phyloP scores from a whole-genome alignment of 352 stramenopile genomes.

The Phytophthora pluvialis region DNA sequence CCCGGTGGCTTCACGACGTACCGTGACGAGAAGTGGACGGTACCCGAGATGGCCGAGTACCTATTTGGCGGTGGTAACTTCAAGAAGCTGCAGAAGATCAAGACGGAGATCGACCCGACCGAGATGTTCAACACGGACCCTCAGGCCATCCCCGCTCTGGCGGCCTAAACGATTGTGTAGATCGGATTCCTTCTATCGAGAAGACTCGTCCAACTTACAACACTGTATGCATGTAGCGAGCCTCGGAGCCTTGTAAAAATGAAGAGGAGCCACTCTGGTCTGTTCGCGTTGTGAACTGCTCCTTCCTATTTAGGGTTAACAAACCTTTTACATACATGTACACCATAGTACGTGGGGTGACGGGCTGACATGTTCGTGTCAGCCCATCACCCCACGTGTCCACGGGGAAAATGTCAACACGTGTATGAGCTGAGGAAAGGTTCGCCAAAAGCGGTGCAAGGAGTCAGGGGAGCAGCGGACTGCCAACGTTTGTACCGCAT shows the following conservation, averaged over 20 bases:
- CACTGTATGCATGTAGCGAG: not conserved
- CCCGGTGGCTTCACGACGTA: conserved; percentile 36
- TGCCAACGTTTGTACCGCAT: too few species aligned
- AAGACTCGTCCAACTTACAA: conserved; percentile 1
- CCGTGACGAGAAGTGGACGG: conserved; percentile 35
- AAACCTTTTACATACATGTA: too few species aligned
- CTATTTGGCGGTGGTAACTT: conserved; percentile 33
- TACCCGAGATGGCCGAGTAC: conserved; percentile 31
- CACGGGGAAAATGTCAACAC: too few species aligned
- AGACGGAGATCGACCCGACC: conserved; percentile 25
- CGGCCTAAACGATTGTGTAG: too few species aligned
- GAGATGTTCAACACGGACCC: conserved; percentile 38
- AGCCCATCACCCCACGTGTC: too few species aligned
- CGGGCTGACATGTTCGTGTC: too few species aligned
- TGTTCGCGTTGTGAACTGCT: too few species aligned
- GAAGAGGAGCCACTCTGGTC: not conserved
- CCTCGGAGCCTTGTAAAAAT: not conserved
- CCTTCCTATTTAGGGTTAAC: too few species aligned
- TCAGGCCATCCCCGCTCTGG: conserved; percentile 33
- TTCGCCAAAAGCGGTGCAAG: too few species aligned
- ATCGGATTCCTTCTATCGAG: not conserved
- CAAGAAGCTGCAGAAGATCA: conserved; percentile 34
- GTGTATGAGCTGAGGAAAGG: too few species aligned
- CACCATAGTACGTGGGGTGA: too few species aligned
- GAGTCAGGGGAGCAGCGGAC: too few species aligned